Conservation (phyloP, 148 eudicot species). For the Fagopyrum tataricum region DNA sequence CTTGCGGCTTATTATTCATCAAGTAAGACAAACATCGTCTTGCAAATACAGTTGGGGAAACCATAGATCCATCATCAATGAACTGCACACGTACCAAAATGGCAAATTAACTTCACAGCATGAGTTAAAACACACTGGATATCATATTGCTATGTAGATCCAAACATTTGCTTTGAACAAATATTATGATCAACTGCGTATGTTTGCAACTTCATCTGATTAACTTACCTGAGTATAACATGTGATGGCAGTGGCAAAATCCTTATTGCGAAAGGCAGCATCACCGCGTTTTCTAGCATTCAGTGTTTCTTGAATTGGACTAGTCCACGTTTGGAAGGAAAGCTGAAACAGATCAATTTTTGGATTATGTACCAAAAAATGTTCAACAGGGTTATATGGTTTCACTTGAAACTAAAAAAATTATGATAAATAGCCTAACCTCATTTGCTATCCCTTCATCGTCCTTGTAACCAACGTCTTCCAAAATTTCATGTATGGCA, state of each 20-base stretch:
- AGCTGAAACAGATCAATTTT: slow-evolving; percentile 32
- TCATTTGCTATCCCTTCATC: slow-evolving; percentile 68
- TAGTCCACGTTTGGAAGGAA: slow-evolving; percentile 71
- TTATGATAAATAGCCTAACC: slow-evolving; percentile 29
- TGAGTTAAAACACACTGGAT: background rate
- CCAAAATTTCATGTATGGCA: slow-evolving; percentile 74
- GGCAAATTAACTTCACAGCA: background rate
- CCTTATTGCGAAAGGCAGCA: slow-evolving; percentile 57
- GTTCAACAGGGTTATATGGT: too few relatives aligned
- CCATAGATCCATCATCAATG: slow-evolving; percentile 61
- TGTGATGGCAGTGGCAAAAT: slow-evolving; percentile 48
- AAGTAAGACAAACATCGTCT: slow-evolving; percentile 47
- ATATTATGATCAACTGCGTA: background rate
- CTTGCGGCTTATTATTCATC: slow-evolving; percentile 56
- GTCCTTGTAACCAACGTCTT: slow-evolving; percentile 66
- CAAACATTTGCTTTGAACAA: background rate
- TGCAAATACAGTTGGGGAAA: slow-evolving; percentile 59
- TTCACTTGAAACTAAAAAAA: too few relatives aligned
- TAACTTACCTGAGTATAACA: slow-evolving; percentile 58
- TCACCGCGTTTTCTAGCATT: slow-evolving; percentile 70
- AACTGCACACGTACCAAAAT: background rate
- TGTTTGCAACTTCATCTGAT: background rate
- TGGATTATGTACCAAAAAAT: background rate
- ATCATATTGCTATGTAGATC: background rate
- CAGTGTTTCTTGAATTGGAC: slow-evolving; percentile 65